Conservation (phyloP, 176 grass and related monocot genomes). For the Zizania latifolia region DNA sequence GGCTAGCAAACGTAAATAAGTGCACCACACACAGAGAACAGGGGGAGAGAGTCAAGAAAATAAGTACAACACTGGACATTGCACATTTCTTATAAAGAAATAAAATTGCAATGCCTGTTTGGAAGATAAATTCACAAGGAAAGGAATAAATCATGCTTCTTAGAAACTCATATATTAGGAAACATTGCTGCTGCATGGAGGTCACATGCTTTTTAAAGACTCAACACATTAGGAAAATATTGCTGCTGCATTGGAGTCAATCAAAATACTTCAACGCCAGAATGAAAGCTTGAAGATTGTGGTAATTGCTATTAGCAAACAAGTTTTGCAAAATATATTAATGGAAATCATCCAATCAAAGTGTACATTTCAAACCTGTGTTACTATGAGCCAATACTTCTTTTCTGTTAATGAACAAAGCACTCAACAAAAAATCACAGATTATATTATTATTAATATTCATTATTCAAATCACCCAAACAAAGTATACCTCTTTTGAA, state of each 20-base stretch:
- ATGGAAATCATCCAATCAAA: neutral
- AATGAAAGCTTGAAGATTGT: neutral
- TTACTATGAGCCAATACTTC: neutral
- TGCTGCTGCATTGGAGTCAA: too few species aligned
- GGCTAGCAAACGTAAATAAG: conserved; percentile 18
- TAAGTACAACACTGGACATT: neutral
- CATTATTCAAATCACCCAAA: conserved; percentile 10
- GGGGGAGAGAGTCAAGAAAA: neutral
- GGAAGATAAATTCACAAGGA: neutral
- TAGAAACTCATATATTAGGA: too few species aligned
- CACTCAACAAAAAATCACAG: conserved; percentile 4
- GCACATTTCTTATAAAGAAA: neutral
- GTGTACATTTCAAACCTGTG: neutral
- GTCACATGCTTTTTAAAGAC: neutral
- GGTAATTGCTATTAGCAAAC: conserved; percentile 6
- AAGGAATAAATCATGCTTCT: neutral
- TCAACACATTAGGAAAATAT: neutral
- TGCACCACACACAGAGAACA: neutral
- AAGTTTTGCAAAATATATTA: conserved; percentile 8
- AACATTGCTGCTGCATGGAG: too few species aligned
- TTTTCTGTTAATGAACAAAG: neutral
- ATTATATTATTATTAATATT: neutral
- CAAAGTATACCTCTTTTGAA: conserved; percentile 83
- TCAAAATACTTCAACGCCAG: too few species aligned
- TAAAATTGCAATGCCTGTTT: neutral